Percentiles rank a stretch among this genome's conserved stretches.
Conservation (phyloP, 306 rosid genomes). For the Pueraria montana region DNA sequence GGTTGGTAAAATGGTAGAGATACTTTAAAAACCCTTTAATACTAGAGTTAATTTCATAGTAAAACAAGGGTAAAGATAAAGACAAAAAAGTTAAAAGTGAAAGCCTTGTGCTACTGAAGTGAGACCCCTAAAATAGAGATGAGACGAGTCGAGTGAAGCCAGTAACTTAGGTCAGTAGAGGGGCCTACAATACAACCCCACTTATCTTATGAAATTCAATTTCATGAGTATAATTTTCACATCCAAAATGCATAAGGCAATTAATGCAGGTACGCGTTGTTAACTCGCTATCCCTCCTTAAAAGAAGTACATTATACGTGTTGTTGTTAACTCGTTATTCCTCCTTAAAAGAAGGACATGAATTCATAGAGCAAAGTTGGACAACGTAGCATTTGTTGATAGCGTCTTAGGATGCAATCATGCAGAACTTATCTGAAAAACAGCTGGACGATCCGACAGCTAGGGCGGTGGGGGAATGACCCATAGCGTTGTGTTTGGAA, state of each 20-base stretch:
- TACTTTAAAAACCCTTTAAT: not conserved
- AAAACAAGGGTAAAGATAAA: not conserved
- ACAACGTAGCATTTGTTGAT: slow-evolving; percentile 15
- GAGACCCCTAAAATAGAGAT: not conserved
- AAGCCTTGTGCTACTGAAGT: not conserved
- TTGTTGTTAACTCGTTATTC: not conserved
- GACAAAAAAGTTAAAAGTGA: not conserved
- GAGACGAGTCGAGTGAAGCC: not conserved
- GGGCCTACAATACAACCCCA: slow-evolving; percentile 7
- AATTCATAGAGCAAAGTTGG: slow-evolving; percentile 4
- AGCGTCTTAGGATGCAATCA: slow-evolving; percentile 17
- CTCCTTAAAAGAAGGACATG: slow-evolving; percentile 1
- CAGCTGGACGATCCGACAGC: slow-evolving; percentile 45
- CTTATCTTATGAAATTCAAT: not conserved
- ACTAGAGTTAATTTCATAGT: not conserved
- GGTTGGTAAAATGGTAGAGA: not conserved
- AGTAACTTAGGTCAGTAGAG: not conserved
- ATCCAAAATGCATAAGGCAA: not conserved
- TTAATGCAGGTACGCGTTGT: slow-evolving; percentile 7
- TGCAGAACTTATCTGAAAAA: not conserved
- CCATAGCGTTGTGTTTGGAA: slow-evolving; percentile 51
- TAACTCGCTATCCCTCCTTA: slow-evolving; percentile 20
- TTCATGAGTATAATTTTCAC: not conserved
- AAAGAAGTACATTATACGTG: not conserved
- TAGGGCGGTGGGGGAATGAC: slow-evolving; percentile 35